Base-by-base conservation (phyloP, 306 rosid genomes). In the Amphicarpaea edgeworthii region DNA sequence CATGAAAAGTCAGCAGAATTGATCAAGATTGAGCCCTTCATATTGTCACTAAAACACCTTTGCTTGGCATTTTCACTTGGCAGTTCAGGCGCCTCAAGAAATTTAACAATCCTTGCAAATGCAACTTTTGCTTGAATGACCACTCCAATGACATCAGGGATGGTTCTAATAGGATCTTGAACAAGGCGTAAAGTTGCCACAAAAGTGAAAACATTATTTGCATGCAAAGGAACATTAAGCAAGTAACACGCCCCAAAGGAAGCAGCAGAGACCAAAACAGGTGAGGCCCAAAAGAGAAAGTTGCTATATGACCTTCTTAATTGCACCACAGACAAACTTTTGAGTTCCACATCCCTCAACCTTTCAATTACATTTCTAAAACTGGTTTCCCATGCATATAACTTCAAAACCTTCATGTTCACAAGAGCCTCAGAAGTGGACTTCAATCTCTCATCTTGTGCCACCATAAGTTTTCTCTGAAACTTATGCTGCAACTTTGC, bases 131-230 rank as follows among this genome's bases (percentile, higher is more conserved):
- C 58, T 19, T 51, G 58, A 51, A 51, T 51, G 12, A 51, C 58
- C 58, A 51, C 58, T 51, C 58, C 58, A 51, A 51, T 51, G 11
- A 51, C 58, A 51, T 51, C 58, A 51, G 58, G 58, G 4, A 51
- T 51, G 10, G 58, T 51, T 51, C 58, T 51, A 17, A 51, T 51
- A 51, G 58, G 58, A 51, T 51, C 58, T 51, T 51, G 58, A 19
- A 51, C 58, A 51, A 51, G 58, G 26, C 58, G 58, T 21, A 54
- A 54, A 54, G 60, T 54, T 20, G 28, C 60, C 5, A 54, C 60
- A 54, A 54, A 54, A 20, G 60, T 54, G 60, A 54, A 54, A 54
- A 54, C 60, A 54, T 54, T 54, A 54, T 54, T 54, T 11, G 60
- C 60, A 21, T 54, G 60, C 30, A 54, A 54, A 20, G 60, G 60